Base-by-base conservation (phyloP, 176 grass and related monocot species). In the Dendrocalamus sinicus region DNA sequence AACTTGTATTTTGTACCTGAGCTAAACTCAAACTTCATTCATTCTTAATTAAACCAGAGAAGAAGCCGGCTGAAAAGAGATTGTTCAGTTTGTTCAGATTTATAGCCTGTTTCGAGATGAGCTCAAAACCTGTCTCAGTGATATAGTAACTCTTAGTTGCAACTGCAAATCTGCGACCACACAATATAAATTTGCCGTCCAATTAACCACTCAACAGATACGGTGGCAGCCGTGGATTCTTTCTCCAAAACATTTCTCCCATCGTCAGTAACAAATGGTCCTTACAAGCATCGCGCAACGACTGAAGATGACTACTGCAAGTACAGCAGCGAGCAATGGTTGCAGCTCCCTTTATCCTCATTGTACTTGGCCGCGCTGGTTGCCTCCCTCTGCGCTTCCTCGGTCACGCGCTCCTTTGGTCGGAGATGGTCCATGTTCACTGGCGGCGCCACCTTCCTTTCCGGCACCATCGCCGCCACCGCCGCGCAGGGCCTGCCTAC, bases 351-450 rank as follows among this genome's bases (percentile, higher is more conserved):
- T 12, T 91, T 92, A 83, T 89, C 90, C 2, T 95, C 93, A 0
- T 71, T 92, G 20, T 97, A 87, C 83, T 45, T 97, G 2, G 80
- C 94, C 0, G 88, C 94, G 2, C 60, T 96, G 46, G 32, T 82
- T 39, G 75, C 91, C 14, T 93, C 94, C 17, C 89, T 93, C 48
- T 62, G 89, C 14, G 75, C 94, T 0, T 71, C 94, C 0, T 10
- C 32, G 5, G 58, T 86, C 62, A 92, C 89, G 4, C 70, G 87
- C 45, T 64, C 39, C 45, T 79, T 87, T 6, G 94, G 91, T 0
- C 81, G 91, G 19, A 93, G 83, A 35, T 89, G 87, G 89, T 90
- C 94, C 84, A 96, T 96, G 89, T 77, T 96, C 17, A 55, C 77
- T 0, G 94, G 94, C 23, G 91, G 89, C 1, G 2, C 83, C 85